phyloP scores from a whole-genome alignment of 2,329 filamentous ascomycete species.

The Scedosporium boydii region DNA sequence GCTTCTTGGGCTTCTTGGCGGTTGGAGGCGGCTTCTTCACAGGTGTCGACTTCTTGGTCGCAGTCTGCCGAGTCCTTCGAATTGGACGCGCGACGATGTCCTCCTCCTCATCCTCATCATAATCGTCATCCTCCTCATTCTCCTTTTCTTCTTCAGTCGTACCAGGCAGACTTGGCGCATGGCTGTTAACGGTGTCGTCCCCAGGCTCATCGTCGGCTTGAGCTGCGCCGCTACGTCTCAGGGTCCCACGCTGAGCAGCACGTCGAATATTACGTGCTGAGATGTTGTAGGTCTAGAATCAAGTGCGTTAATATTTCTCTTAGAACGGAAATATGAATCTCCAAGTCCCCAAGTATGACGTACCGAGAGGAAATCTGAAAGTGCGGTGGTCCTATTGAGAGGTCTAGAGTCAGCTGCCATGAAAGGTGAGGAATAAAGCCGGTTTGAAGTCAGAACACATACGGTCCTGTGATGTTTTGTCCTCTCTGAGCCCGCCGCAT shows the following conservation, averaged over 20 bases:
- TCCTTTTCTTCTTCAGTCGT: constrained; percentile 21
- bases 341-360: constrained; percentile 10
- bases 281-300: constrained; percentile 57
- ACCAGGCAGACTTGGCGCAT: constrained; percentile 16
- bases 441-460: constrained; percentile 10
- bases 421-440: not conserved
- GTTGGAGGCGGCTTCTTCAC: constrained; percentile 30
- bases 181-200: constrained; percentile 13
- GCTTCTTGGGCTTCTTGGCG: constrained; percentile 43
- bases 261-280: constrained; percentile 47
- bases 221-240: constrained; percentile 12
- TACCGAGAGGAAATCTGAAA: constrained; percentile 44
- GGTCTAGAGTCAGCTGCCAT: not conserved
- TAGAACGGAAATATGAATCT: not conserved
- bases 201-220: constrained; percentile 3
- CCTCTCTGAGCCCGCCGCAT: not conserved
- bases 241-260: constrained; percentile 30
- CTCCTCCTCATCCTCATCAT: constrained; percentile 48
- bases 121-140: constrained; percentile 45
- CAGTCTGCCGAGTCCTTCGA: constrained; percentile 2
- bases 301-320: not conserved
- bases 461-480: constrained; percentile 29
- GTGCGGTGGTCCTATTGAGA: constrained; percentile 34
- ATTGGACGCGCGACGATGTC: constrained; percentile 9
- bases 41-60: constrained; percentile 14